Evolutionary conservation across 2,329 filamentous ascomycete genomes (phyloP), one percentile per base, ranked within the genome.

Genomic region (Westerdykella ornata): DNA sequence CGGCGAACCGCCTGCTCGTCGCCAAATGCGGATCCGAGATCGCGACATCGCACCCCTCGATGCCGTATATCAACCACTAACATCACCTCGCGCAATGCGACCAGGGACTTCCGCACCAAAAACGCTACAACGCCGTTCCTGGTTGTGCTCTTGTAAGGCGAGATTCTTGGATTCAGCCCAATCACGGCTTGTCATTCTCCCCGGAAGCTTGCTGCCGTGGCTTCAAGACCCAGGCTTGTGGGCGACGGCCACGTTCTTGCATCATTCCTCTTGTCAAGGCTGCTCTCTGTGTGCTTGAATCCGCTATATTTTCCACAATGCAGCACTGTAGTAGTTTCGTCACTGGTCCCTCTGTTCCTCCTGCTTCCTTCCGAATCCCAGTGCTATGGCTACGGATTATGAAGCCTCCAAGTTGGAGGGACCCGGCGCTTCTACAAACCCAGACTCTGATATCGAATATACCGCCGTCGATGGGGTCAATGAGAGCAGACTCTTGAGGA

Each of bases 401-500:
- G 47, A 42, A 15, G 35, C 38, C 12, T 44, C 51, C 29, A 44
- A 48, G 8, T 26, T 42, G 11, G 50, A 50, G 29, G 43, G 42
- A 15, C 53, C 51, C 16, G 48, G 45, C 11, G 50, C 49, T 8
- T 56, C 56, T 5, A 51, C 40, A 5, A 49, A 14, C 4, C 41
- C 41, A 12, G 47, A 56, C 12, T 57, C 54, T 1, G 60, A 64
- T 26, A 17, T 63, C 12, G 58, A 62, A 31, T 48, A 53, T 30
- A 11, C 47, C 8, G 37, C 49, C 1, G 39, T 35, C 0, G 43
- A 43, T 3, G 6, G 35, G 4, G 56, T 82, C 22, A 74, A 77
- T 41, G 80, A 84, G 53, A 75, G 70, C 31, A 65, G 69, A 0
- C 63, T 85, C 2, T 52, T 85, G 5, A 69, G 80, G 8, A 84